Base-by-base conservation (phyloP, 1,139 yeast genomes). In the Hyphopichia khmerensis region DNA sequence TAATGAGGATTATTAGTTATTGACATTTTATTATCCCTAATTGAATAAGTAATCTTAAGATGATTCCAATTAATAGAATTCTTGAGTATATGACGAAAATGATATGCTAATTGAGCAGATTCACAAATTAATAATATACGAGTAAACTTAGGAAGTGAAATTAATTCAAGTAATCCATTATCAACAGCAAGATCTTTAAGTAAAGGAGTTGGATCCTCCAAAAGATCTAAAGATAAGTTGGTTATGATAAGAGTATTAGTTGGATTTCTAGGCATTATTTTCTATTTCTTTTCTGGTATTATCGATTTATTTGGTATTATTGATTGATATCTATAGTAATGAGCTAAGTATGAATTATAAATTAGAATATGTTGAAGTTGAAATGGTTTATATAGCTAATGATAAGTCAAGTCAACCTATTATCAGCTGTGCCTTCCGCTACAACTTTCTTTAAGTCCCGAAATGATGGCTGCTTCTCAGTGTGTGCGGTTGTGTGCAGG, bases 211-310 rank as follows among this genome's bases (percentile, higher is more conserved):
- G 75, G 73, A 39, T 68, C 58, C 13, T 45, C 37, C 18, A 69
- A 48, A 11, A 58, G 35, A 5, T 45, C 50, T 4, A 47, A 53
- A 1, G 53, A 36, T 5, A 68, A 55, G 16, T 64, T 54, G n/a
- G 77, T 71, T 19, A 72, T 41, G 14, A 73, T 71, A 32, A 73
- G 56, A 2, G 77, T 67, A 46, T 73, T 73, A 14, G 77, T 69
- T 4, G 75, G 69, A 4, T 40, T 36, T 33, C 59, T 37, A n/a
- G 34, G 31, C 37, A 35, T 36, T 11, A 8, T 26, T 7, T 21
- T 21, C 24, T 21, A 21, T 21, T 6, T 21, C 24, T 21, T 21
- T 6, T 8, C 8, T 8, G 24, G 24, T n/a, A n/a, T n/a, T n/a
- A n/a, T n/a, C n/a, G n/a, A n/a, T n/a, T n/a, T n/a, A n/a, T n/a